phyloP scores from a whole-genome alignment of 2,329 filamentous ascomycete genomes.

The Daldinia sp. region DNA sequence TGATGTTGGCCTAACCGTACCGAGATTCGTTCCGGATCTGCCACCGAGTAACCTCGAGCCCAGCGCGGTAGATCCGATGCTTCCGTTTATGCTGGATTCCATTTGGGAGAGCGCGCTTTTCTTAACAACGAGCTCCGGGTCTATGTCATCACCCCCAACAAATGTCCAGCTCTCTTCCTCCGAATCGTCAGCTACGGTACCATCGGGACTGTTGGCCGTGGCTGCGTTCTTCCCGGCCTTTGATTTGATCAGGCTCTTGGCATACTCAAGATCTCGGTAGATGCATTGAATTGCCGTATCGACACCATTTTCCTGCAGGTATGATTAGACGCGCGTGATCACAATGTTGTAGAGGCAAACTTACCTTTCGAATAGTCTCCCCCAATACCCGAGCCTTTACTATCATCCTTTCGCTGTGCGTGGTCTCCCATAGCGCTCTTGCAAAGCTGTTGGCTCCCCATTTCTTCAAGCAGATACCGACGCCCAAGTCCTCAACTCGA shows the following conservation, averaged over 20 bases:
- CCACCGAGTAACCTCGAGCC: constrained; percentile 32
- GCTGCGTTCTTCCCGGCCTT: constrained; percentile 61
- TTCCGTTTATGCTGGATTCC: constrained; percentile 34
- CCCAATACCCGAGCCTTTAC: constrained; percentile 82
- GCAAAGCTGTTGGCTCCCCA: constrained; percentile 88
- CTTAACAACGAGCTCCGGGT: constrained; percentile 46
- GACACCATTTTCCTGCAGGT: constrained; percentile 82
- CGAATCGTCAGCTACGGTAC: constrained; percentile 54
- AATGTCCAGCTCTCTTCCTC: constrained; percentile 93
- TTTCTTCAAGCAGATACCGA: constrained; percentile 88
- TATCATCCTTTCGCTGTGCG: constrained; percentile 90
- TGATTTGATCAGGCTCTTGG: constrained; percentile 79
- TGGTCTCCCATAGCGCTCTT: constrained; percentile 88
- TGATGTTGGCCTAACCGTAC: constrained; percentile 15
- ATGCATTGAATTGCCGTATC: constrained; percentile 88
- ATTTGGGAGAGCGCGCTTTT: constrained; percentile 41
- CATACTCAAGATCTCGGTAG: constrained; percentile 94
- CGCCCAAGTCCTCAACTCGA: constrained; percentile 90
- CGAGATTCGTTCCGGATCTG: constrained; percentile 3
- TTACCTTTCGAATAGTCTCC: constrained; percentile 84
- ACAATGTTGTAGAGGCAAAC: constrained; percentile 44
- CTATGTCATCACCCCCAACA: constrained; percentile 64
- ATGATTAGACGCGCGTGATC: constrained; percentile 13
- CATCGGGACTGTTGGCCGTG: constrained; percentile 46
- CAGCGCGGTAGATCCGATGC: constrained; percentile 7